Evolutionary conservation across 305 asterid species (phyloP).

Genomic region (Striga hermonthica): DNA sequence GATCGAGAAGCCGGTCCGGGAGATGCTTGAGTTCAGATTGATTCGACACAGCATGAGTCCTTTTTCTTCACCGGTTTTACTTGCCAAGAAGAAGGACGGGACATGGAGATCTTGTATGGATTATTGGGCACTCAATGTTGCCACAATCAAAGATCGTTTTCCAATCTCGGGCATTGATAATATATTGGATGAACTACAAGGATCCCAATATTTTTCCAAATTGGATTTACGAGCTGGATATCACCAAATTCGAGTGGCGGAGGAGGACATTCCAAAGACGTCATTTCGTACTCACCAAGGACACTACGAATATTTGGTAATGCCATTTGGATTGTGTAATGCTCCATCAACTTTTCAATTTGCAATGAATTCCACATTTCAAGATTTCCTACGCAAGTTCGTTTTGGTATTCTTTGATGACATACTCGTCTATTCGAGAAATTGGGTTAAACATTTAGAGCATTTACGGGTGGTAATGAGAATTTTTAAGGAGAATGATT

Average conservation of each 20-base stretch:
- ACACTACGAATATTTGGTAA: no score
- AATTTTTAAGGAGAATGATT: no score
- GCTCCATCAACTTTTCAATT: no score
- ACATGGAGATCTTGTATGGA: neutral
- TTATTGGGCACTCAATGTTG: neutral
- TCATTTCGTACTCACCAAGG: no score
- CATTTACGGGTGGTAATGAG: neutral
- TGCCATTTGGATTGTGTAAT: no score
- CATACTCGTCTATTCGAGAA: neutral
- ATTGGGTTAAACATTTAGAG: neutral
- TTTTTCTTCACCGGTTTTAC: neutral
- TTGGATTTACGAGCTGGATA: no score
- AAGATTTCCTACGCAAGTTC: neutral
- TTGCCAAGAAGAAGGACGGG: neutral
- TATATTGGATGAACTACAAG: neutral
- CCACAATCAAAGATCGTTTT: neutral
- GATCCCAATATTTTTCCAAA: neutral
- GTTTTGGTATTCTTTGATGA: neutral
- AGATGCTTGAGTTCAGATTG: neutral
- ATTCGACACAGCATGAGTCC: neutral
- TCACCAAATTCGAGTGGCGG: no score
- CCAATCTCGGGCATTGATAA: neutral
- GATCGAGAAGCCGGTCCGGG: no score
- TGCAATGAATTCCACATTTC: no score
- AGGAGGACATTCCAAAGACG: no score